Percentiles rank a stretch among this genome's conserved stretches.
Conservation (phyloP, 2,329 filamentous ascomycete genomes). For the Monilinia fructicola region DNA sequence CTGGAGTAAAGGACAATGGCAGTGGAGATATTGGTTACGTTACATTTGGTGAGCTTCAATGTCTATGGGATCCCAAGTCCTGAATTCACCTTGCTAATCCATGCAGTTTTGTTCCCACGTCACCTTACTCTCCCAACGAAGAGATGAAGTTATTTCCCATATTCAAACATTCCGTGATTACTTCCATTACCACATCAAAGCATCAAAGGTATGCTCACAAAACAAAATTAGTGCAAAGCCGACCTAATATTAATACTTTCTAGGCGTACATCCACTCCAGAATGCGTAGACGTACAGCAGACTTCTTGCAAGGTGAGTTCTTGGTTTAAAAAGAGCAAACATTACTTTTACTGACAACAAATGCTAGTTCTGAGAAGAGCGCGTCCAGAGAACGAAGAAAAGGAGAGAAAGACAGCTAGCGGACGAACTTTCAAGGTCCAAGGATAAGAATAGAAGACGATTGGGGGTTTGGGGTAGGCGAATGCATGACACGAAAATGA, state of each 20-base stretch:
- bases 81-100: conserved; percentile 23
- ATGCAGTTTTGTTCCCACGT: conserved; percentile 84
- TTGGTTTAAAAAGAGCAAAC: not conserved
- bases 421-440: conserved; percentile 76
- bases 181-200: conserved; percentile 99
- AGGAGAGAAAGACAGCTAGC: conserved; percentile 96
- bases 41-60: conserved; percentile 74
- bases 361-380: conserved; percentile 85
- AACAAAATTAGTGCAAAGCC: conserved; percentile 10
- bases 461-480: conserved; percentile 15
- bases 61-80: conserved; percentile 27
- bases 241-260: conserved; percentile 25
- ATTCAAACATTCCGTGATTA: conserved; percentile 99
- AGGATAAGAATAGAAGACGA: conserved; percentile 31
- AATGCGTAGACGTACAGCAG: conserved; percentile 95
- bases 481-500: conserved; percentile 18
- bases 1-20: conserved; percentile 73
- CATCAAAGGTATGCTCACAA: conserved; percentile 68
- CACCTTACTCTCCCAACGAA: conserved; percentile 85
- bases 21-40: conserved; percentile 94
- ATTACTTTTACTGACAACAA: conserved; percentile 41
- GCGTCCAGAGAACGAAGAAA: conserved; percentile 91
- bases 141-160: conserved; percentile 94
- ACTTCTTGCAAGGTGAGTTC: conserved; percentile 90
- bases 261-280: conserved; percentile 95